A percentile compares a stretch with the other conserved stretches of the same genome.
These are phyloP conservation scores for Lupinus albus DNA, from an alignment of 306 rosid genomes.

Conservation along the genomic window DNA sequence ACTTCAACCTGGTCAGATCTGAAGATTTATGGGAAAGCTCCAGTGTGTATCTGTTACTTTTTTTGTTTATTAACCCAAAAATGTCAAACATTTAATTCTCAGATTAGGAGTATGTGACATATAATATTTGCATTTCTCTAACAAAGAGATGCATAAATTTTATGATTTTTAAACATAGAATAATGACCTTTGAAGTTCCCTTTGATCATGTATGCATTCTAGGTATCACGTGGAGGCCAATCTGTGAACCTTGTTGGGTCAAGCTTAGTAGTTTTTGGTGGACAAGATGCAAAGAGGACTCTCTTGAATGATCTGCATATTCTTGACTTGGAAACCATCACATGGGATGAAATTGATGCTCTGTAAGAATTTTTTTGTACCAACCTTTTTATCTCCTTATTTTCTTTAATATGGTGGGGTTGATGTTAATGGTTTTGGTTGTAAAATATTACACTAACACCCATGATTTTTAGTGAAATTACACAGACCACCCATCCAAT, in stretches of 20 bases:
- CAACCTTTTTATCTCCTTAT: conserved; percentile 22
- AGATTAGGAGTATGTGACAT: conserved; percentile 25
- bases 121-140: conserved; percentile 25
- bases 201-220: conserved; percentile 34
- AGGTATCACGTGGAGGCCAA: conserved; percentile 96
- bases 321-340: conserved; percentile 90
- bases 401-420: conserved; percentile 17
- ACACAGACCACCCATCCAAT: too few species aligned
- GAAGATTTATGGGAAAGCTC: conserved; percentile 89
- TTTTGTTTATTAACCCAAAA: conserved; percentile 26
- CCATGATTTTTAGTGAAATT: too few species aligned
- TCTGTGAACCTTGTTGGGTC: conserved; percentile 80
- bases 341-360: conserved; percentile 95
- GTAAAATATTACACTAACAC: too few species aligned
- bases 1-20: conserved; percentile 76
- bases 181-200: conserved; percentile 20
- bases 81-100: conserved; percentile 24
- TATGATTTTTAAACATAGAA: conserved; percentile 8
- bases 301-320: conserved; percentile 86
- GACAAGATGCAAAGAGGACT: conserved; percentile 92
- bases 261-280: conserved; percentile 85
- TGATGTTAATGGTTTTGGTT: conserved; percentile 26
- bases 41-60: conserved; percentile 53
- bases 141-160: conserved; percentile 17
- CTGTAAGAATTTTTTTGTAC: conserved; percentile 61